Conservation (phyloP, 495 filamentous ascomycete species). For the Daldinia childiae region DNA sequence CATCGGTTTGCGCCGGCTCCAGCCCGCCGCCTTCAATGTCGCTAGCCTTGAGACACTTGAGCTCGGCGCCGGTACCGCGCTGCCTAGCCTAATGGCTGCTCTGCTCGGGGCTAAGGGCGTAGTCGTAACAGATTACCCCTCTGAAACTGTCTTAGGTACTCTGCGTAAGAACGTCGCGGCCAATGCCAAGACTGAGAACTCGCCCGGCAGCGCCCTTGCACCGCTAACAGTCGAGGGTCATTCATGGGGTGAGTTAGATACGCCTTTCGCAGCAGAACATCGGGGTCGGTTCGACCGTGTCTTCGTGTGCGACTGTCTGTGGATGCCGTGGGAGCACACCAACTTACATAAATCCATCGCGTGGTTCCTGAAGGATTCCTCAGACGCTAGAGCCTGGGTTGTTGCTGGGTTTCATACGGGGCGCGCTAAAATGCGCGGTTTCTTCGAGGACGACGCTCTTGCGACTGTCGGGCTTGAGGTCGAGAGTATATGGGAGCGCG, state of each 20-base stretch:
- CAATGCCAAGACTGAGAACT: conserved; percentile 29
- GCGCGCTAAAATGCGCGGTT: conserved; percentile 71
- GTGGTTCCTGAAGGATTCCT: conserved; percentile 68
- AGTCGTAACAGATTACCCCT: conserved; percentile 82
- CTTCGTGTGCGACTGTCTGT: conserved; percentile 84
- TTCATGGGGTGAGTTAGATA: conserved; percentile 73
- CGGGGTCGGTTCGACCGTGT: conserved; percentile 70
- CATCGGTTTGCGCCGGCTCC: conserved; percentile 2
- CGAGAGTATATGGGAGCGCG: conserved; percentile 77
- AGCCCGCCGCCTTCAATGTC: conserved; percentile 46
- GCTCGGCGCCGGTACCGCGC: conserved; percentile 73
- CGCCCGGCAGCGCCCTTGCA: conserved; percentile 32
- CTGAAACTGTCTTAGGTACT: conserved; percentile 66
- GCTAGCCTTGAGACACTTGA: conserved; percentile 53
- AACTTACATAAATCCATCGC: conserved; percentile 74
- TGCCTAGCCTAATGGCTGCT: conserved; percentile 73
- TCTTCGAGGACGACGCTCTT: conserved; percentile 71
- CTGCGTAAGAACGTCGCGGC: conserved; percentile 68
- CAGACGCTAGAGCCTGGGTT: conserved; percentile 67
- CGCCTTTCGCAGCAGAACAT: conserved; percentile 62
- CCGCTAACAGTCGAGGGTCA: conserved; percentile 68
- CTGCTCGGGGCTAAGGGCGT: conserved; percentile 71
- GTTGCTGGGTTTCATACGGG: conserved; percentile 89
- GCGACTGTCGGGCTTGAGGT: conserved; percentile 67
- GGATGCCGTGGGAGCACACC: conserved; percentile 82